Percentiles rank a stretch among this genome's conserved stretches.
These are phyloP conservation scores for Hibiscus trionum DNA, from an alignment of 345 rosid species.

Conservation along the genomic window DNA sequence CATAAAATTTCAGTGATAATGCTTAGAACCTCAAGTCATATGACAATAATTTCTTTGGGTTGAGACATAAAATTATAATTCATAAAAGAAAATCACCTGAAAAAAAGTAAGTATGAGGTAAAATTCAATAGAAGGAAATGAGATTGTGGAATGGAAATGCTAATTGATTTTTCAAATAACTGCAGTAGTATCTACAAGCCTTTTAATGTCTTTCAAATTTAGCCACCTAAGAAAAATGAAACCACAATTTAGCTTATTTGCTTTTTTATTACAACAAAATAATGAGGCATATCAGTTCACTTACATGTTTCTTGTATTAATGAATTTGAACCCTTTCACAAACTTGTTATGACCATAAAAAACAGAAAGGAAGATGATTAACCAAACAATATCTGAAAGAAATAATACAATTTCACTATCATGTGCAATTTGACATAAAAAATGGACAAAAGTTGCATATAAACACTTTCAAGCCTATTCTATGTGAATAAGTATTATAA, in stretches of 20 bases:
- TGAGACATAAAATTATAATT: not conserved
- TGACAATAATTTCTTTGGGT: not conserved
- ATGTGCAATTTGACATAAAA: not conserved
- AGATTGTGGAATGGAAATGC: too few species aligned
- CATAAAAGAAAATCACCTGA: conserved; percentile 28
- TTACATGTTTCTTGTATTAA: conserved; percentile 43
- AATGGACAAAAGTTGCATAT: not conserved
- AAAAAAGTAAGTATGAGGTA: too few species aligned
- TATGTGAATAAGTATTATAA: not conserved
- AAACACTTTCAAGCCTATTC: not conserved
- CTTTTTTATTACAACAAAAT: not conserved
- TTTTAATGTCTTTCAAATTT: conserved; percentile 39
- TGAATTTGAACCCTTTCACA: conserved; percentile 34
- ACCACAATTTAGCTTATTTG: conserved; percentile 4
- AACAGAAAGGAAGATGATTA: conserved; percentile 6
- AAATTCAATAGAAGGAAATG: too few species aligned
- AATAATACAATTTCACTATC: not conserved
- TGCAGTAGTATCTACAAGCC: conserved; percentile 36
- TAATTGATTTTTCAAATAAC: too few species aligned
- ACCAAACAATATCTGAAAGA: not conserved
- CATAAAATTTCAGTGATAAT: not conserved
- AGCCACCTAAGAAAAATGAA: conserved; percentile 38
- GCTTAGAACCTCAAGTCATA: not conserved
- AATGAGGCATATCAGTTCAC: conserved; percentile 17
- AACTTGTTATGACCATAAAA: conserved; percentile 24